A percentile compares a stretch with the other conserved stretches of the same genome.
These are phyloP conservation scores for Bipolaris bicolor DNA, from an alignment of 2,329 filamentous ascomycete species.

Conservation along the genomic window DNA sequence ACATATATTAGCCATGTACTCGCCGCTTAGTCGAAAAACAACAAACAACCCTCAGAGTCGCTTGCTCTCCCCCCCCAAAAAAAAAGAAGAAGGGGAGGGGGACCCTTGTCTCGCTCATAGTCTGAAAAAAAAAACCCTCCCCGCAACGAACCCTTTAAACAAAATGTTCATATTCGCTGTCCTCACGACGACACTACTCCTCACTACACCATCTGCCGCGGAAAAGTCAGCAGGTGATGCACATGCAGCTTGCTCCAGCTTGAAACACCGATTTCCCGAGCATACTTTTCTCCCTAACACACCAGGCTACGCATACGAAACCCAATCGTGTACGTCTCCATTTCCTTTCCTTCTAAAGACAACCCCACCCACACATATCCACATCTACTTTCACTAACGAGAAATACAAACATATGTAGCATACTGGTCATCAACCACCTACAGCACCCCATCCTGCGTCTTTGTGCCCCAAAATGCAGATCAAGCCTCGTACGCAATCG, in stretches of 20 bases:
- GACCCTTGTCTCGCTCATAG: too few species aligned
- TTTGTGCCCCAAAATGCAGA: conserved; percentile 26
- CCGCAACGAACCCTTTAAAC: too few species aligned
- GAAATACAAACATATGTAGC: neutral
- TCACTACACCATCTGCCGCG: neutral
- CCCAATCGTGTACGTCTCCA: neutral
- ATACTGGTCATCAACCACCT: conserved; percentile 19
- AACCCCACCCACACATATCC: too few species aligned
- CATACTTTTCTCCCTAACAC: neutral
- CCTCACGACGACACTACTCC: neutral
- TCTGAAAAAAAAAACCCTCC: too few species aligned
- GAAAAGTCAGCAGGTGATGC: too few species aligned
- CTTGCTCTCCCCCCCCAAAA: too few species aligned
- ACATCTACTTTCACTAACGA: neutral
- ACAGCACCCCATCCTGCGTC: conserved; percentile 26
- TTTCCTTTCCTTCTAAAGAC: too few species aligned
- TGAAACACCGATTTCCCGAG: neutral
- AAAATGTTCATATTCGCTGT: neutral
- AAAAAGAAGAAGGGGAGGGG: too few species aligned
- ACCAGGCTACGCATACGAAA: neutral
- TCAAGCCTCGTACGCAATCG: conserved; percentile 27
- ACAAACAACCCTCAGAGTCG: too few species aligned
- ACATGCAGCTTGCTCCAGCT: neutral
- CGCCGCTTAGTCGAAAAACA: too few species aligned
- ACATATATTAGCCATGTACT: too few species aligned